Percentiles rank a stretch among this genome's conserved stretches.
Conservation (phyloP, 371 early-diverging fungal genomes). For the Aphelidium insulamus region DNA sequence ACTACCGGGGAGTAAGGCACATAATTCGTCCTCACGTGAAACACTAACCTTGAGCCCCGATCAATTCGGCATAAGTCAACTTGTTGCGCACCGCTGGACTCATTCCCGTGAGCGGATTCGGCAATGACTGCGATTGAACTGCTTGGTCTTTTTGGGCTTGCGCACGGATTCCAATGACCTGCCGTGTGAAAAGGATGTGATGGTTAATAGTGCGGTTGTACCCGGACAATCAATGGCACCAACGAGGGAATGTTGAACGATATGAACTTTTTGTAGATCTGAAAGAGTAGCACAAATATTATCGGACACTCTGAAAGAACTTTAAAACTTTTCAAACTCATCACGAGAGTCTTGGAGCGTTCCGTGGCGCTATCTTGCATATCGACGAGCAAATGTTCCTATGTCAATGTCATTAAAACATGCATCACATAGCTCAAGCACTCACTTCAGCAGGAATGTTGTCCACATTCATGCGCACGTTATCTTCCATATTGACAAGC, state of each 20-base stretch:
- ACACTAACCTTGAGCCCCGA: slow-evolving; percentile 74
- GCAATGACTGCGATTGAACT: slow-evolving; percentile 36
- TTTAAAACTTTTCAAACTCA: slow-evolving; percentile 73
- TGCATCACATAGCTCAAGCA: too few relatives aligned
- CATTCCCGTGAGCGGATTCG: slow-evolving; percentile 57
- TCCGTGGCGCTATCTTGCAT: slow-evolving; percentile 33
- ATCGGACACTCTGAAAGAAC: slow-evolving; percentile 92
- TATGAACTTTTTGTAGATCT: slow-evolving; percentile 54
- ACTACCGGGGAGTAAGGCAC: too few relatives aligned
- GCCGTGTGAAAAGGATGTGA: too few relatives aligned
- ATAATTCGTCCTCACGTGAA: too few relatives aligned
- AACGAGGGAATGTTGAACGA: slow-evolving; percentile 54
- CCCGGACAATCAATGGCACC: slow-evolving; percentile 67
- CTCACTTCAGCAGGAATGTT: too few relatives aligned
- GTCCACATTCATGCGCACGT: slow-evolving; percentile 32
- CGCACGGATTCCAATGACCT: too few relatives aligned
- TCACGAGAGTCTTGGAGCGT: slow-evolving; percentile 36
- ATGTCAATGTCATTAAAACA: too few relatives aligned
- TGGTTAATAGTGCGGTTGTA: too few relatives aligned
- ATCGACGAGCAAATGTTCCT: too few relatives aligned
- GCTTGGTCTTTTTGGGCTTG: slow-evolving; percentile 46
- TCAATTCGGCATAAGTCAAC: slow-evolving; percentile 53
- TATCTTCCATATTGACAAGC: slow-evolving; percentile 68
- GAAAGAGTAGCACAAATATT: slow-evolving; percentile 86
- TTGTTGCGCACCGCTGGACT: slow-evolving; percentile 48